These are phyloP conservation scores for Eurotiales sp. DNA, from an alignment of 2,329 filamentous ascomycete species.

Conservation along the genomic window DNA sequence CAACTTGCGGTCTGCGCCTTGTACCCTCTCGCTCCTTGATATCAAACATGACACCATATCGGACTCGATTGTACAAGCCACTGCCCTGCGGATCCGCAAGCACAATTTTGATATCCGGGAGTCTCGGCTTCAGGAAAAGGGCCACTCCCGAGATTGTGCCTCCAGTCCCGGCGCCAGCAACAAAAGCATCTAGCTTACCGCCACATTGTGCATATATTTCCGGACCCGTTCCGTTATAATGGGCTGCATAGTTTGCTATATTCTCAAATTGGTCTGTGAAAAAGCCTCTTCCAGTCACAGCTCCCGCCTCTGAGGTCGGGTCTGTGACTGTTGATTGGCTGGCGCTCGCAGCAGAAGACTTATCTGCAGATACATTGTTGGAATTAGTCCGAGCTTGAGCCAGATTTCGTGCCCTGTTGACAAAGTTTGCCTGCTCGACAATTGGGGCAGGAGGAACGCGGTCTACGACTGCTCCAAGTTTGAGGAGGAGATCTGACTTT, in stretches of 20 bases:
- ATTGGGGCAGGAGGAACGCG: conserved; percentile 88
- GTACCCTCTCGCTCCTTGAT: conserved; percentile 86
- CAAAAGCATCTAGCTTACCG: conserved; percentile 76
- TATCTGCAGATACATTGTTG: conserved; percentile 16
- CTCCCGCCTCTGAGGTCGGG: conserved; percentile 18
- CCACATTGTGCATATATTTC: conserved; percentile 80
- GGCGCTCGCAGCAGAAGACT: conserved; percentile 10
- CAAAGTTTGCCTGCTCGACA: conserved; percentile 88
- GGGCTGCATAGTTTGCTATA: conserved; percentile 80
- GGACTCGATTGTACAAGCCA: conserved; percentile 86
- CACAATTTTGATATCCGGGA: conserved; percentile 65
- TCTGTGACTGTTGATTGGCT: conserved; percentile 17
- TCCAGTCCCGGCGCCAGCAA: conserved; percentile 89
- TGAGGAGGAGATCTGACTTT: conserved; percentile 82
- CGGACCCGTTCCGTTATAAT: conserved; percentile 77
- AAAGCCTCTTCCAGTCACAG: conserved; percentile 69
- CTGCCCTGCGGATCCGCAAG: conserved; percentile 93
- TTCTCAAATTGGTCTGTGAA: conserved; percentile 98
- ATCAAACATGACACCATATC: conserved; percentile 94
- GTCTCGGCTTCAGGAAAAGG: conserved; percentile 70
- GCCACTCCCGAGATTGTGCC: conserved; percentile 89
- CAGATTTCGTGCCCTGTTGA: conserved; percentile 79
- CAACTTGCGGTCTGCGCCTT: conserved; percentile 81
- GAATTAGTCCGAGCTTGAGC: conserved; percentile 67
- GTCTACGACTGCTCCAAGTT: conserved; percentile 89